These are phyloP conservation scores for Quercus gilva DNA, from an alignment of 306 rosid genomes.

Conservation along the genomic window DNA sequence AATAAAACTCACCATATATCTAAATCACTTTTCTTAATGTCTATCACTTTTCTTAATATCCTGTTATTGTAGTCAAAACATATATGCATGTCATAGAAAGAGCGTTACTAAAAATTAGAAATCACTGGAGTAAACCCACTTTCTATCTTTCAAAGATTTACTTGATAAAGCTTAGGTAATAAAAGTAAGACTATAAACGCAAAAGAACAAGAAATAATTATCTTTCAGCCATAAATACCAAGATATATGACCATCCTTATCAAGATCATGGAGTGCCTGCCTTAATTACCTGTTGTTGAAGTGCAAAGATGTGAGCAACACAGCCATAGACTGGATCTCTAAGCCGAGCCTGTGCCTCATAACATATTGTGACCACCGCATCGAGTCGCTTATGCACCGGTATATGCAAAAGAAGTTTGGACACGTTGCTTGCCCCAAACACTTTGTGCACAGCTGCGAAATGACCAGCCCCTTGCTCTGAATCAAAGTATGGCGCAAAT, in stretches of 20 bases:
- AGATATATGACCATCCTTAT: constrained; percentile 28
- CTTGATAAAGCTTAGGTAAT: constrained; percentile 9
- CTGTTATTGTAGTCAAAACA: background rate
- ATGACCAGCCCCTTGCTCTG: constrained; percentile 86
- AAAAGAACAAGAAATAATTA: constrained; percentile 8
- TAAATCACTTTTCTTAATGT: background rate
- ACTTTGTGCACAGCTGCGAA: constrained; percentile 95
- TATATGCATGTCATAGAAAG: background rate
- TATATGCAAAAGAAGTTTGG: constrained; percentile 69
- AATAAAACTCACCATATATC: too few relatives aligned
- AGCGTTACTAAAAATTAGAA: background rate
- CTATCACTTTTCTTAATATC: background rate
- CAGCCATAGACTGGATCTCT: constrained; percentile 92
- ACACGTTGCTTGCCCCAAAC: constrained; percentile 95
- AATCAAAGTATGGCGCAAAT: constrained; percentile 90
- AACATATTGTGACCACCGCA: constrained; percentile 85
- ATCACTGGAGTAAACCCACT: background rate
- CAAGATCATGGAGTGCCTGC: background rate
- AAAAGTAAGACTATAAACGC: constrained; percentile 13
- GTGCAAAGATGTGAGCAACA: constrained; percentile 86
- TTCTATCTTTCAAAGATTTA: constrained; percentile 20
- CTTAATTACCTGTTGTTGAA: constrained; percentile 83
- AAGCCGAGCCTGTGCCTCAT: constrained; percentile 86
- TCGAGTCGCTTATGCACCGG: constrained; percentile 77
- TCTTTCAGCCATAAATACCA: background rate